Evolutionary conservation across 192 early-diverging fungal species (phyloP).

Genomic region (Coemansia furcata): DNA sequence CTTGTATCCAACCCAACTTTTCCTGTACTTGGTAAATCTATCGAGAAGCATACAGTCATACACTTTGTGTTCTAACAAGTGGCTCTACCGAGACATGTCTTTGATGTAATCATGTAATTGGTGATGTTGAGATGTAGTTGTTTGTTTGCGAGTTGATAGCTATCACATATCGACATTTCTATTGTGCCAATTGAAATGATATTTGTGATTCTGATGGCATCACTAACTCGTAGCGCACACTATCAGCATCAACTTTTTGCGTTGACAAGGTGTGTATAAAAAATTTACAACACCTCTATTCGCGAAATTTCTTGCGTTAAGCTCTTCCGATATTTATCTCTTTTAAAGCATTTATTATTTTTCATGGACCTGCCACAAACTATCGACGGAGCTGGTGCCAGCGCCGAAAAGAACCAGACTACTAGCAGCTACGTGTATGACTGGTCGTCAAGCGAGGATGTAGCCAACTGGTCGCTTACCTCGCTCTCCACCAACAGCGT

Average conservation of each 20-base stretch:
- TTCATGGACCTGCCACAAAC: background rate
- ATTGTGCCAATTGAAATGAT: background rate
- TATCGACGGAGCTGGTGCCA: background rate
- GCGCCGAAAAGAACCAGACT: background rate
- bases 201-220: constrained; percentile 7
- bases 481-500: constrained; percentile 18
- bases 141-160: background rate
- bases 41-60: background rate
- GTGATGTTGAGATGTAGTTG: background rate
- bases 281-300: background rate
- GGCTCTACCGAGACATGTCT: background rate
- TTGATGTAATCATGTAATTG: background rate
- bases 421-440: constrained; percentile 5
- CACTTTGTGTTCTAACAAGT: background rate
- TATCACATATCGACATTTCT: background rate
- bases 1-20: no score
- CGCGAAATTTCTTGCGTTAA: background rate
- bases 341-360: background rate
- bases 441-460: constrained; percentile 22
- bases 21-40: no score
- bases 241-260: background rate
- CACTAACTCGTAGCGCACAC: background rate
- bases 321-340: background rate
- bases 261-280: background rate
- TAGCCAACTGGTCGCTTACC: constrained; percentile 22